Evolutionary conservation across 257 asterid species (phyloP).

Genomic region (Capsicum baccatum): DNA sequence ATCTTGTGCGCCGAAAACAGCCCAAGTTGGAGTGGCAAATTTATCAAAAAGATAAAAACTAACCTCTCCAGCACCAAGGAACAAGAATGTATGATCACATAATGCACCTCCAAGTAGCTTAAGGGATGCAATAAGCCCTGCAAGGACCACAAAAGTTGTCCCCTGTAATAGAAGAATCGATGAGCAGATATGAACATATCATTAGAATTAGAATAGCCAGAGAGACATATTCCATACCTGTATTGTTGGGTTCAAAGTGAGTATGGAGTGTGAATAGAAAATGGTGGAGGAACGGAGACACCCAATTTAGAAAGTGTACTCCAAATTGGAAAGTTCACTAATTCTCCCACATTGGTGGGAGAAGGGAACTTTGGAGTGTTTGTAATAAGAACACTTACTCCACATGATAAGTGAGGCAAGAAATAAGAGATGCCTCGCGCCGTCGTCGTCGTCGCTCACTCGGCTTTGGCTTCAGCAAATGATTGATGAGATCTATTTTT

Average conservation of each 20-base stretch:
- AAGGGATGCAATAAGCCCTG: slow-evolving; percentile 82
- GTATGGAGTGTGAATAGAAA: too few relatives aligned
- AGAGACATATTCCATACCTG: slow-evolving; percentile 51
- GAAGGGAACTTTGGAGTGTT: too few relatives aligned
- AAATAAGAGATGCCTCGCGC: too few relatives aligned
- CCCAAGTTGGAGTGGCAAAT: not conserved
- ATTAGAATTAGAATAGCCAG: not conserved
- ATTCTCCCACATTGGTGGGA: too few relatives aligned
- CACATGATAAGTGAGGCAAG: too few relatives aligned
- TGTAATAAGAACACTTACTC: too few relatives aligned
- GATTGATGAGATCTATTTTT: too few relatives aligned
- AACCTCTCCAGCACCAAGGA: slow-evolving; percentile 99
- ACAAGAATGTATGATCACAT: slow-evolving; percentile 81
- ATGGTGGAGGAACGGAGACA: too few relatives aligned
- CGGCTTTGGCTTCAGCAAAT: too few relatives aligned
- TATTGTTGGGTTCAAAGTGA: slow-evolving; percentile 31
- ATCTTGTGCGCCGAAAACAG: not conserved
- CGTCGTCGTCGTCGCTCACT: too few relatives aligned
- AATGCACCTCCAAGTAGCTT: slow-evolving; percentile 83
- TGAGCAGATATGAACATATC: slow-evolving; percentile 1
- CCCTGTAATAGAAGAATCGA: slow-evolving; percentile 55
- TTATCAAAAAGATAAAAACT: slow-evolving; percentile 16
- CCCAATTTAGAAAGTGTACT: too few relatives aligned
- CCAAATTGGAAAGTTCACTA: too few relatives aligned
- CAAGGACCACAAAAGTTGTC: slow-evolving; percentile 93